Base-by-base conservation (phyloP, 768 basidiomycete genomes). In the Kwoniella botswanensis region DNA sequence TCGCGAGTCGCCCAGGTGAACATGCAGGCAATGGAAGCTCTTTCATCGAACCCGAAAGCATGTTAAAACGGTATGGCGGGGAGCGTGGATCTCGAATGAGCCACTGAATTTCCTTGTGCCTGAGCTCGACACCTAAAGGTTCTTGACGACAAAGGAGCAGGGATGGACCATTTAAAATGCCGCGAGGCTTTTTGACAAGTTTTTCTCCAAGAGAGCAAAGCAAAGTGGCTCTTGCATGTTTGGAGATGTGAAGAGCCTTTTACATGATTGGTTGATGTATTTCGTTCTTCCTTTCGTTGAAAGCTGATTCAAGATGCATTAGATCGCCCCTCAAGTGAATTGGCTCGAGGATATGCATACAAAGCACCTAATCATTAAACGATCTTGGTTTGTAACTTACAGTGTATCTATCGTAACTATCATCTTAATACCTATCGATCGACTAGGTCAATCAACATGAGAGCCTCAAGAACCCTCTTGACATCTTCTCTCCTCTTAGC, bases 241-340 rank as follows among this genome's bases (percentile, higher is more conserved):
- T 13, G 57, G 6, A 10, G 15, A 24, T 59, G 9, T 41, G 24
- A 59, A 59, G 57, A 59, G 57, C 57, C 57, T 41, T 59, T 59
- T 59, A 10, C 3, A 15, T 59, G 57, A 59, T 59, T 59, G 57
- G 57, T 41, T n/a, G 26, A 35, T 2, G 35, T 9, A 35, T 56
- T 13, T 56, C 55, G 18, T 56, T 56, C 55, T 56, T 59, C 35
- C 57, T 59, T 41, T 13, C 57, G 29, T 59, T 24, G 29, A 42
- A 35, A 24, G 24, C 55, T 7, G 35, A 35, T 35, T 35, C 35
- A 35, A 35, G 35, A 35, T 35, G 35, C 35, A 9, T 35, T 9
- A 35, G 35, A 35, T 35, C 4, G 6, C 35, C 35, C 35, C 24
- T 26, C 13, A n/a, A 13, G 18, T 26, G 24, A 12, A 56, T 13